phyloP scores from a whole-genome alignment of 2,329 filamentous ascomycete species.

The Fusarium hainanense region DNA sequence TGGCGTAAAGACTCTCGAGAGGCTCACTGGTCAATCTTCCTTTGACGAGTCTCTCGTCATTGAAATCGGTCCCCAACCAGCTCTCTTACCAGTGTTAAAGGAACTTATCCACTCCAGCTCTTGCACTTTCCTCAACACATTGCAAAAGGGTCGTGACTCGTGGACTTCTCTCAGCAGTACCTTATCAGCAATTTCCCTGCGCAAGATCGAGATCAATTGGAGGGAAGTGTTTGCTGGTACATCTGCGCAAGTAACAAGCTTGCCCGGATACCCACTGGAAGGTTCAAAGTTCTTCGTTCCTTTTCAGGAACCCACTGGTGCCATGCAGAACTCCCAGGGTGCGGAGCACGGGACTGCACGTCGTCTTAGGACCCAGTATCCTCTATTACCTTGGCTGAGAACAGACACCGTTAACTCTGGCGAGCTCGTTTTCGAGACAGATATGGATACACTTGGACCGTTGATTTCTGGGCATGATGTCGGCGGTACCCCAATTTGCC shows the following conservation, averaged over 20 bases:
- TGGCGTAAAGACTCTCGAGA: too few relatives aligned
- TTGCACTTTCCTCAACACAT: not conserved
- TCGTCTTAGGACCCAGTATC: too few relatives aligned
- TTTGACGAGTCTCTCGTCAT: not conserved
- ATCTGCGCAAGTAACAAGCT: too few relatives aligned
- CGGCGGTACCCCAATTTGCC: not conserved
- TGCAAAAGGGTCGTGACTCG: not conserved
- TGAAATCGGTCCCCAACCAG: not conserved
- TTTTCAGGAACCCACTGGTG: not conserved
- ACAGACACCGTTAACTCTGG: not conserved
- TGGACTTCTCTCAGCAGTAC: not conserved
- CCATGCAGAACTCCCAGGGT: too few relatives aligned
- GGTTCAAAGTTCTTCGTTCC: not conserved
- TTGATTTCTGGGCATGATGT: conserved; percentile 5
- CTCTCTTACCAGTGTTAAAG: too few relatives aligned
- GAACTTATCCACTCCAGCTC: too few relatives aligned
- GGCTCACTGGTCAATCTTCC: too few relatives aligned
- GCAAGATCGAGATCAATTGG: too few relatives aligned
- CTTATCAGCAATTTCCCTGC: too few relatives aligned
- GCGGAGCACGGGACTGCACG: too few relatives aligned
- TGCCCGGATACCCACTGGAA: too few relatives aligned
- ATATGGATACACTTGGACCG: not conserved
- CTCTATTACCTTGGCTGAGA: not conserved
- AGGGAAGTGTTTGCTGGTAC: too few relatives aligned
- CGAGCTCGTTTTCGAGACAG: not conserved